These are phyloP conservation scores for Cladophialophora bantiana DNA, from an alignment of 2,329 filamentous ascomycete genomes.

Conservation along the genomic window DNA sequence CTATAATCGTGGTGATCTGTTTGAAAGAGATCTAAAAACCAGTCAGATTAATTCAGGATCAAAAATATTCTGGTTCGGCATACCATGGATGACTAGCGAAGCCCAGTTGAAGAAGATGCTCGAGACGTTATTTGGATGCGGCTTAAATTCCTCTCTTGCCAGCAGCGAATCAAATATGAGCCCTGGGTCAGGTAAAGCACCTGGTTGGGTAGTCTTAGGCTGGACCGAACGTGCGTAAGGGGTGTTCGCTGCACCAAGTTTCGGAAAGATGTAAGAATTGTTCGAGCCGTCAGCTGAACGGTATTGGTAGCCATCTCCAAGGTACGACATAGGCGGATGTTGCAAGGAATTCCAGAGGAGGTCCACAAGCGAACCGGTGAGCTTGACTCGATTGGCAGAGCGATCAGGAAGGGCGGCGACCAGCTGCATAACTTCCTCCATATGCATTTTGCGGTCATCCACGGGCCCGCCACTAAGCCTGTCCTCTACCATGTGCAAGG, in stretches of 20 bases:
- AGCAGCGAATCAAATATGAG: constrained; percentile 56
- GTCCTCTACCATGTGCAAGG: constrained; percentile 65
- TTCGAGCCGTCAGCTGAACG: constrained; percentile 73
- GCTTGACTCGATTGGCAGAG: constrained; percentile 66
- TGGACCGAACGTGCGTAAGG: constrained; percentile 71
- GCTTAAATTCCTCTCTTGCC: constrained; percentile 51
- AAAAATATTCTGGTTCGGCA: constrained; percentile 27
- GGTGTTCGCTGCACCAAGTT: constrained; percentile 71
- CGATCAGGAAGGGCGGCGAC: constrained; percentile 69
- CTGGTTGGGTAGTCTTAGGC: constrained; percentile 61
- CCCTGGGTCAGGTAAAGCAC: constrained; percentile 71
- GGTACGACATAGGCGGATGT: constrained; percentile 70
- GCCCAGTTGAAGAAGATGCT: constrained; percentile 77
- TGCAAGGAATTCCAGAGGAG: constrained; percentile 75
- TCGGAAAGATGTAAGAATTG: constrained; percentile 72
- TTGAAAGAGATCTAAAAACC: constrained; percentile 69
- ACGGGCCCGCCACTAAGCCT: constrained; percentile 69
- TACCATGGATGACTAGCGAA: constrained; percentile 74
- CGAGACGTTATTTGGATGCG: constrained; percentile 74
- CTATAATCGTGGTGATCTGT: constrained; percentile 68
- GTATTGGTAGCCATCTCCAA: constrained; percentile 66
- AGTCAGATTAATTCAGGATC: neutral
- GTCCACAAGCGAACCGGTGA: constrained; percentile 73
- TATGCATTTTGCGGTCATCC: constrained; percentile 79
- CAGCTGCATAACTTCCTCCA: constrained; percentile 75